Evolutionary conservation across 306 rosid genomes (phyloP).

Genomic region (Macrotyloma uniflorum): DNA sequence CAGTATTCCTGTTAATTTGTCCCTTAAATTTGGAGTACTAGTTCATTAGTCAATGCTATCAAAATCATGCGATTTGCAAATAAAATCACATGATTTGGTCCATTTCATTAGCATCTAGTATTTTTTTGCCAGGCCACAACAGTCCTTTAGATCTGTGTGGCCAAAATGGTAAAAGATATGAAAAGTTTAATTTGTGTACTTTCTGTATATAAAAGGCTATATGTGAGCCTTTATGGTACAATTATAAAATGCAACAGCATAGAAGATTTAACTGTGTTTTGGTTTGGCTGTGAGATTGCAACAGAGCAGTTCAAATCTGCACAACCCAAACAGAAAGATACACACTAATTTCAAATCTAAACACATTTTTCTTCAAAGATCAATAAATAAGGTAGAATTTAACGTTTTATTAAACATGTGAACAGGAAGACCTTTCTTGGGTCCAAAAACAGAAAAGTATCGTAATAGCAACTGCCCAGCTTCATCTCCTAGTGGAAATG

Average conservation of each 20-base stretch:
- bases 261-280: neutral
- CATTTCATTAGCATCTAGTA: conserved; percentile 2
- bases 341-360: neutral
- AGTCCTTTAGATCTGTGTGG: neutral
- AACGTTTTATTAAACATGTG: neutral
- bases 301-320: neutral
- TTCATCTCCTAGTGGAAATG: neutral
- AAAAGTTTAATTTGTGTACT: neutral
- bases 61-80: conserved; percentile 20
- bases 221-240: neutral
- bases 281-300: neutral
- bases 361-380: conserved; percentile 13
- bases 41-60: neutral
- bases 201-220: neutral
- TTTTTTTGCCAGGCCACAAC: neutral
- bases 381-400: neutral
- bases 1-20: neutral
- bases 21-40: neutral
- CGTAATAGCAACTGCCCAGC: neutral
- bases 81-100: neutral
- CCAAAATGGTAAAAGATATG: neutral
- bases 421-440: neutral
- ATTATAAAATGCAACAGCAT: neutral
- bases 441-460: neutral
- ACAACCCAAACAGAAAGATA: neutral